Conservation (phyloP, 441 rosid genomes). For the Iberis amara region DNA sequence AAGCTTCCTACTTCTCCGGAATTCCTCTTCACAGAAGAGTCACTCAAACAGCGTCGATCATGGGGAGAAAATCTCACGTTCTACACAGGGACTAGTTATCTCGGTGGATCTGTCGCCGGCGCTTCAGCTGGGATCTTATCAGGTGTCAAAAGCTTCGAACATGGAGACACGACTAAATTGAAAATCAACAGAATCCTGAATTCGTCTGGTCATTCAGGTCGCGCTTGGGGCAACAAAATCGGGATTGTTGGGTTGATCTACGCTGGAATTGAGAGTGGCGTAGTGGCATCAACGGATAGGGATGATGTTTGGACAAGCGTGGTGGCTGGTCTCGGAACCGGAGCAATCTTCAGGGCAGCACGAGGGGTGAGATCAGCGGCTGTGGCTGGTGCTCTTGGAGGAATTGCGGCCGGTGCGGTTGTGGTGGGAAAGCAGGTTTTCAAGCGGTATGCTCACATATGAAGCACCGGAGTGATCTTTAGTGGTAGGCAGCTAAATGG, state of each 20-base stretch:
- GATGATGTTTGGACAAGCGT: slow-evolving; percentile 92
- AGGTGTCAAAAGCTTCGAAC: slow-evolving; percentile 60
- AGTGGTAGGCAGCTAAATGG: too few relatives aligned
- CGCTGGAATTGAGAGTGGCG: slow-evolving; percentile 72
- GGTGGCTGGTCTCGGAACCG: slow-evolving; percentile 84
- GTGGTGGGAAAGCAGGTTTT: slow-evolving; percentile 72
- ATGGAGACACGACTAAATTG: slow-evolving; percentile 72
- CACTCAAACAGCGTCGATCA: slow-evolving; percentile 74
- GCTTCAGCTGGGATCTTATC: slow-evolving; percentile 49
- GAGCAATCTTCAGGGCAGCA: slow-evolving; percentile 83
- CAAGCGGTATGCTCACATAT: slow-evolving; percentile 39
- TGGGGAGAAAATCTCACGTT: slow-evolving; percentile 97
- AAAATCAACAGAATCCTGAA: slow-evolving; percentile 71
- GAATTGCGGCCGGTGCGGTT: slow-evolving; percentile 67
- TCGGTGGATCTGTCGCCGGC: slow-evolving; percentile 59
- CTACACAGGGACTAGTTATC: slow-evolving; percentile 78
- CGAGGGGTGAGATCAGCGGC: slow-evolving; percentile 90
- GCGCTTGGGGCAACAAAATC: slow-evolving; percentile 74
- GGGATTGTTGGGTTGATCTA: slow-evolving; percentile 78
- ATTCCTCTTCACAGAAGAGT: slow-evolving; percentile 79
- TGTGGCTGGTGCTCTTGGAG: slow-evolving; percentile 91
- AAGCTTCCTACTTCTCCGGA: slow-evolving; percentile 91
- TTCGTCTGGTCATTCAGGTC: slow-evolving; percentile 70
- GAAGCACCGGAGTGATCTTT: too few relatives aligned
- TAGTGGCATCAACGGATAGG: slow-evolving; percentile 53